These are phyloP conservation scores for Cyanodermella asteris DNA, from an alignment of 2,329 filamentous ascomycete genomes.

Conservation along the genomic window DNA sequence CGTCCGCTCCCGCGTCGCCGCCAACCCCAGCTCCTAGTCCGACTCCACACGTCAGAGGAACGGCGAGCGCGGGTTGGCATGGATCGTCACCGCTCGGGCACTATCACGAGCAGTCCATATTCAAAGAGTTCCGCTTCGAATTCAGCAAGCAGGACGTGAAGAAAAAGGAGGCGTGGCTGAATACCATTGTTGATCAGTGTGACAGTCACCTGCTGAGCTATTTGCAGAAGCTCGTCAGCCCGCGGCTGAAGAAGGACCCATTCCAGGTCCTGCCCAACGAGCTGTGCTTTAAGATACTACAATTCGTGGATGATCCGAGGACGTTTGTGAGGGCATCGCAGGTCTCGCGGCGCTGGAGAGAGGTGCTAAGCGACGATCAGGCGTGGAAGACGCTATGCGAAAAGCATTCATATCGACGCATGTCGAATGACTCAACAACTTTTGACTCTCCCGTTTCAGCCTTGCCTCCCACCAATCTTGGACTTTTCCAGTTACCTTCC, in stretches of 20 bases:
- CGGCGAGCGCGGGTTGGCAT: too few relatives aligned
- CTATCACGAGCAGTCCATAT: conserved; percentile 59
- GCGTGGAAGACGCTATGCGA: conserved; percentile 96
- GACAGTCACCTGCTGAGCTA: conserved; percentile 90
- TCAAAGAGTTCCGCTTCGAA: conserved; percentile 55
- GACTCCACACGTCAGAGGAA: conserved; percentile 39
- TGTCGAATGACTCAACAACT: conserved; percentile 19
- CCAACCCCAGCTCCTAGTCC: conserved; percentile 46
- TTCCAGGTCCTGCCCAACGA: conserved; percentile 85
- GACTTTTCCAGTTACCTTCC: too few relatives aligned
- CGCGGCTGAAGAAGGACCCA: conserved; percentile 83
- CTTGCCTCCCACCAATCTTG: conserved; percentile 12
- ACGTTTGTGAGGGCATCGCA: conserved; percentile 83
- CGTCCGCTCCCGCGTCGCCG: conserved; percentile 42
- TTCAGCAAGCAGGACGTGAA: conserved; percentile 58
- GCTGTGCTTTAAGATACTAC: conserved; percentile 79
- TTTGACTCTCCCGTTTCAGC: conserved; percentile 5
- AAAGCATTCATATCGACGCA: conserved; percentile 65
- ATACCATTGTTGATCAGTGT: conserved; percentile 78
- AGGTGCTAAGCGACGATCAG: conserved; percentile 85
- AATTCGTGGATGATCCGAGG: conserved; percentile 91
- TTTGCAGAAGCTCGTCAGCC: conserved; percentile 87
- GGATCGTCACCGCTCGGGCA: conserved; percentile 27
- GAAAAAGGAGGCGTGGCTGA: conserved; percentile 60
- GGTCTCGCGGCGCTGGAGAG: conserved; percentile 86